These are phyloP conservation scores for Crepidotus variabilis DNA, from an alignment of 768 basidiomycete genomes.

Conservation along the genomic window DNA sequence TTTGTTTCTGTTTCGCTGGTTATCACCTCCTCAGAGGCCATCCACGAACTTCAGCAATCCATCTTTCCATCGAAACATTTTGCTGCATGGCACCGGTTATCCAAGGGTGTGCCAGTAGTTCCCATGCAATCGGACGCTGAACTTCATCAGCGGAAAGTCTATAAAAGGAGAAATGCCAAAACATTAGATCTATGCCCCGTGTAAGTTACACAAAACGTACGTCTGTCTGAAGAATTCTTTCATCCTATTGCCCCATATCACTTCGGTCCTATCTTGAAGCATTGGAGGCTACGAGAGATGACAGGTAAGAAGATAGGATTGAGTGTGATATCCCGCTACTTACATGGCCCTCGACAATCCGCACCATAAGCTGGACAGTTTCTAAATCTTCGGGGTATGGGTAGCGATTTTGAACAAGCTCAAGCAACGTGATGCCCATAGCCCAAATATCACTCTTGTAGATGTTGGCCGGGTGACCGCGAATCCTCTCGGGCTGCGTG, in stretches of 20 bases:
- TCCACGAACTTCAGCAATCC: conserved; percentile 83
- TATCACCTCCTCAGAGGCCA: conserved; percentile 50
- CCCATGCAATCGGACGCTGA: conserved; percentile 77
- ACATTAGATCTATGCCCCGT: neutral
- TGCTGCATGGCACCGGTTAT: conserved; percentile 69
- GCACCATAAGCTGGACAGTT: conserved; percentile 9
- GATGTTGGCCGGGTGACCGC: conserved; percentile 1
- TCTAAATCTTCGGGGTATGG: conserved; percentile 8
- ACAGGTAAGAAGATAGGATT: neutral
- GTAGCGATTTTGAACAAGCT: conserved; percentile 8
- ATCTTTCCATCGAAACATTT: conserved; percentile 85
- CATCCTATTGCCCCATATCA: conserved; percentile 78
- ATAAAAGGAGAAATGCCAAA: conserved; percentile 11
- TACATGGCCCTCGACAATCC: conserved; percentile 10
- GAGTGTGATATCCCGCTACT: neutral
- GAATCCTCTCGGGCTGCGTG: conserved; percentile 10
- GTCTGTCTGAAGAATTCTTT: conserved; percentile 87
- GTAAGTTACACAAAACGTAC: conserved; percentile 42
- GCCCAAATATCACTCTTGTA: conserved; percentile 10
- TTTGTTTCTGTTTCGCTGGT: conserved; percentile 19
- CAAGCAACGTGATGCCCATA: conserved; percentile 12
- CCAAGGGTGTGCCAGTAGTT: conserved; percentile 85
- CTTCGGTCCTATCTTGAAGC: conserved; percentile 67
- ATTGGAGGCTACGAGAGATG: conserved; percentile 57
- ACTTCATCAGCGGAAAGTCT: conserved; percentile 70